Evolutionary conservation across 352 stramenopile genomes (phyloP).

Genomic region (Phytopythium vexans): DNA sequence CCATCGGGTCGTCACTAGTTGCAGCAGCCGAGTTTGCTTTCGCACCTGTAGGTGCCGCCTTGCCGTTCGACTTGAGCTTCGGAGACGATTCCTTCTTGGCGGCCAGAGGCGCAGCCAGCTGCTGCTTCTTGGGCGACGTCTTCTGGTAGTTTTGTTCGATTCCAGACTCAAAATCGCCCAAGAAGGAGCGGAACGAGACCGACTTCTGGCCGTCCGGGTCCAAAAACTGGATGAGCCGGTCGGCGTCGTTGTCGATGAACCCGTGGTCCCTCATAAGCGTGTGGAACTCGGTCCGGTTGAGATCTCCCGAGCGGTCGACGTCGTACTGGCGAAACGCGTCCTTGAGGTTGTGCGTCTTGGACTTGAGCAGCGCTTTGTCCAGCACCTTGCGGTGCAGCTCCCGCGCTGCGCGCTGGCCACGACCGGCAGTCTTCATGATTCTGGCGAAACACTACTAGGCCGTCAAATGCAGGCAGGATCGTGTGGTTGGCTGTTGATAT

Average conservation of each 20-base stretch:
- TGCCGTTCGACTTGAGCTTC: slow-evolving; percentile 13
- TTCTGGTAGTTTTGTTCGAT: slow-evolving; percentile 44
- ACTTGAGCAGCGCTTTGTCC: slow-evolving; percentile 50
- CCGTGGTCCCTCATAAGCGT: slow-evolving; percentile 50
- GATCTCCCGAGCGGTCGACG: slow-evolving; percentile 34
- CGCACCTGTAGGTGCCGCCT: slow-evolving; percentile 1
- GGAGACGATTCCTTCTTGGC: slow-evolving; percentile 16
- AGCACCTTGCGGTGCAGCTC: slow-evolving; percentile 59
- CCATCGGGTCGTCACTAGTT: slow-evolving; percentile 36
- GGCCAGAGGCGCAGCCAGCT: slow-evolving; percentile 23
- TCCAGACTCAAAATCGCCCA: slow-evolving; percentile 31
- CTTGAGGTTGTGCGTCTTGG: slow-evolving; percentile 54
- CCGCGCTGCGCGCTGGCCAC: slow-evolving; percentile 12
- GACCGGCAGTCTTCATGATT: slow-evolving; percentile 1
- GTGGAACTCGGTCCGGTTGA: slow-evolving; percentile 43
- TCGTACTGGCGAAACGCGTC: slow-evolving; percentile 70
- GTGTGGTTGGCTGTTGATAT: too few species aligned
- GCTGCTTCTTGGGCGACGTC: slow-evolving; percentile 37
- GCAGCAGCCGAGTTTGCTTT: slow-evolving; percentile 3
- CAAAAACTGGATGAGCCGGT: slow-evolving; percentile 47
- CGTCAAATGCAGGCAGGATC: too few species aligned
- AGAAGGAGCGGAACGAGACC: slow-evolving; percentile 58
- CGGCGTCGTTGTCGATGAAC: slow-evolving; percentile 44
- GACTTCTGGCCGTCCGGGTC: slow-evolving; percentile 26
- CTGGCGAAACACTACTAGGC: too few species aligned